phyloP scores from a whole-genome alignment of 139 green algal genomes.

The Haematococcus sp. region DNA sequence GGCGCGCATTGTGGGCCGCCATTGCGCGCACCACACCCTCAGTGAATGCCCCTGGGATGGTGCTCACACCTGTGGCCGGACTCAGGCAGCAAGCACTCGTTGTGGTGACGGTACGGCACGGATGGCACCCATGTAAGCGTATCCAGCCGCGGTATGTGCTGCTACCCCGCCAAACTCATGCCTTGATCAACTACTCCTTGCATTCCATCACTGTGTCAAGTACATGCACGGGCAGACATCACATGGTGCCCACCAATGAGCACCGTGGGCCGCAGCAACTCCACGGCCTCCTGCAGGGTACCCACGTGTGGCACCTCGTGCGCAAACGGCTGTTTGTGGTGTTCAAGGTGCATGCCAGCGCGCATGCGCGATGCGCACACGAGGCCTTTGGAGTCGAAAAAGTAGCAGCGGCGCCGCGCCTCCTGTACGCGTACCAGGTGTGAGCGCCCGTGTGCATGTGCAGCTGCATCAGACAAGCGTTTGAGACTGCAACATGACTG shows the following conservation, averaged over 20 bases:
- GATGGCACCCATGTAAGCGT: too few species aligned
- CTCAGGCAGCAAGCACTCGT: background rate
- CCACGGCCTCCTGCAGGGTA: slow-evolving; percentile 48
- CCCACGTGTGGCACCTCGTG: slow-evolving; percentile 31
- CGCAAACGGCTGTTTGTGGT: slow-evolving; percentile 81
- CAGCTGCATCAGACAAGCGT: too few species aligned
- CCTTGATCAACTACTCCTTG: too few species aligned
- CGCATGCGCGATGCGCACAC: slow-evolving; percentile 36
- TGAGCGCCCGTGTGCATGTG: too few species aligned
- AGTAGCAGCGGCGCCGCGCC: slow-evolving; percentile 58
- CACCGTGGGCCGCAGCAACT: slow-evolving; percentile 43
- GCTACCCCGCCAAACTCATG: background rate
- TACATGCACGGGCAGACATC: too few species aligned
- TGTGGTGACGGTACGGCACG: too few species aligned
- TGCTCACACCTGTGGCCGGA: slow-evolving; percentile 40
- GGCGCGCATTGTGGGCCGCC: slow-evolving; percentile 62
- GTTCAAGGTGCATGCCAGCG: slow-evolving; percentile 29
- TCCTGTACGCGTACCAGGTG: slow-evolving; percentile 23
- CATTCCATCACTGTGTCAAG: too few species aligned
- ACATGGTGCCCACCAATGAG: slow-evolving; percentile 61
- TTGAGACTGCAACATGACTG: too few species aligned
- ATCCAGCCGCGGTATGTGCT: background rate
- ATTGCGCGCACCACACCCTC: slow-evolving; percentile 54
- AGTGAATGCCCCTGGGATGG: slow-evolving; percentile 48
- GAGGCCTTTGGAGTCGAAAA: slow-evolving; percentile 80